These are phyloP conservation scores for Plasmopara muralis DNA, from an alignment of 352 stramenopile genomes.

Conservation along the genomic window DNA sequence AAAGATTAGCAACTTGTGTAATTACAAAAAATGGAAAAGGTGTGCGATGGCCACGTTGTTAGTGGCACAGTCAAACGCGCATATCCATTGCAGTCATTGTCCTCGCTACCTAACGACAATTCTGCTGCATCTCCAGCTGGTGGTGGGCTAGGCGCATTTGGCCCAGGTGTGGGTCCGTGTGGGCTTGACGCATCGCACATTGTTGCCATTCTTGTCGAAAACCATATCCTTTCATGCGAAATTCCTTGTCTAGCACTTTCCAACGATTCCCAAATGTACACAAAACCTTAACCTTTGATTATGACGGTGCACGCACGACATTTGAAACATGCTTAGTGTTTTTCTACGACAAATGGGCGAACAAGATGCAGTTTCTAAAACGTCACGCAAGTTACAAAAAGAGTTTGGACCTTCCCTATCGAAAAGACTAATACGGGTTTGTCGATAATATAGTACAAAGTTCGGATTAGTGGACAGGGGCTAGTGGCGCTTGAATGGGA, in stretches of 20 bases:
- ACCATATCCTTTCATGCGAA: constrained; percentile 33
- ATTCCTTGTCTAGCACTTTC: constrained; percentile 4
- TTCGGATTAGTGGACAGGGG: constrained; percentile 43
- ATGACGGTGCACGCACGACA: constrained; percentile 19
- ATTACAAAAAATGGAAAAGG: constrained; percentile 16
- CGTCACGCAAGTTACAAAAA: constrained; percentile 35
- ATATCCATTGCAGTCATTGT: constrained; percentile 49
- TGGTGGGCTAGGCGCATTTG: constrained; percentile 32
- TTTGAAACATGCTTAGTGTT: constrained; percentile 55
- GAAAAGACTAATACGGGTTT: neutral
- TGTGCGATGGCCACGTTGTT: constrained; percentile 20
- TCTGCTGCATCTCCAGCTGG: neutral
- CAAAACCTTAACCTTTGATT: constrained; percentile 25
- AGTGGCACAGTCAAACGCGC: constrained; percentile 45
- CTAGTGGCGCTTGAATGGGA: constrained; percentile 53
- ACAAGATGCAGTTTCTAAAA: constrained; percentile 50
- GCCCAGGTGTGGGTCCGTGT: constrained; percentile 52
- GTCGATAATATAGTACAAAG: constrained; percentile 43
- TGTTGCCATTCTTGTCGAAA: constrained; percentile 44
- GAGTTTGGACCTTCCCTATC: neutral
- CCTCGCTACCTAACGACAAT: neutral
- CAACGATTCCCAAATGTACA: constrained; percentile 1
- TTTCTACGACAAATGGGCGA: constrained; percentile 71
- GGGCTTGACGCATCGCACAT: constrained; percentile 42
- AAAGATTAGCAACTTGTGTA: too few relatives aligned